These are phyloP conservation scores for Craspedostauros australis DNA, from an alignment of 108 stramenopile species.

Conservation along the genomic window DNA sequence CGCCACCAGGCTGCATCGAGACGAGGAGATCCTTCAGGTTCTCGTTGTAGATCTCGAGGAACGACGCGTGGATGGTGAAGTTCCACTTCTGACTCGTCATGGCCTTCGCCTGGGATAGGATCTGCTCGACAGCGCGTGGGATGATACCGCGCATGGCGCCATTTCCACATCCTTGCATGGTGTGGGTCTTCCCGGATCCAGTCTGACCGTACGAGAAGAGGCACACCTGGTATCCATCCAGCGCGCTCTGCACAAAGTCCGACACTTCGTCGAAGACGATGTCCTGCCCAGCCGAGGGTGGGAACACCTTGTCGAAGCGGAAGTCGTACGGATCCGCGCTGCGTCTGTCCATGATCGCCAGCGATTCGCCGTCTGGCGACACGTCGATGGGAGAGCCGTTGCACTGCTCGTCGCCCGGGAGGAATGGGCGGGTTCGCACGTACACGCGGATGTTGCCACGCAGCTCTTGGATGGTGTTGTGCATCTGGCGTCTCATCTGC, in stretches of 20 bases:
- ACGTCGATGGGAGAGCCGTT: slow-evolving; percentile 37
- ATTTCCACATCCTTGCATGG: slow-evolving; percentile 92
- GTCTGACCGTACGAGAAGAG: slow-evolving; percentile 93
- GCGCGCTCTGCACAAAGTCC: slow-evolving; percentile 93
- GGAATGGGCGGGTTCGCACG: slow-evolving; percentile 90
- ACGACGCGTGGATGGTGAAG: slow-evolving; percentile 89
- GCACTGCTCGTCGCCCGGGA: slow-evolving; percentile 62
- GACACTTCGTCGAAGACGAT: slow-evolving; percentile 91
- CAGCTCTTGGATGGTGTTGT: slow-evolving; percentile 92
- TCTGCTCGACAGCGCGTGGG: slow-evolving; percentile 90
- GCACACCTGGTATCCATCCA: slow-evolving; percentile 97
- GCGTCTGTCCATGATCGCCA: slow-evolving; percentile 40
- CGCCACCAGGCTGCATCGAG: slow-evolving; percentile 29
- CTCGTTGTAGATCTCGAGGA: slow-evolving; percentile 99
- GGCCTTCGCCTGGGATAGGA: slow-evolving; percentile 68
- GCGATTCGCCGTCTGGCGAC: slow-evolving; percentile 49
- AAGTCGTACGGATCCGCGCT: slow-evolving; percentile 43
- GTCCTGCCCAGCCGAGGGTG: slow-evolving; percentile 85
- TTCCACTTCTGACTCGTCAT: slow-evolving; percentile 90
- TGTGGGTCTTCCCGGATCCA: slow-evolving; percentile 88
- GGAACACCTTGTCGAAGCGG: slow-evolving; percentile 92
- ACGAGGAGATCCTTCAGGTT: slow-evolving; percentile 90
- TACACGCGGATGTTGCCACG: slow-evolving; percentile 94
- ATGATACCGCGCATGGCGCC: slow-evolving; percentile 92
- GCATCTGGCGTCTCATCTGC: slow-evolving; percentile 76